Conservation (phyloP, 139 green algal species). For the Yamagishiella unicocca region DNA sequence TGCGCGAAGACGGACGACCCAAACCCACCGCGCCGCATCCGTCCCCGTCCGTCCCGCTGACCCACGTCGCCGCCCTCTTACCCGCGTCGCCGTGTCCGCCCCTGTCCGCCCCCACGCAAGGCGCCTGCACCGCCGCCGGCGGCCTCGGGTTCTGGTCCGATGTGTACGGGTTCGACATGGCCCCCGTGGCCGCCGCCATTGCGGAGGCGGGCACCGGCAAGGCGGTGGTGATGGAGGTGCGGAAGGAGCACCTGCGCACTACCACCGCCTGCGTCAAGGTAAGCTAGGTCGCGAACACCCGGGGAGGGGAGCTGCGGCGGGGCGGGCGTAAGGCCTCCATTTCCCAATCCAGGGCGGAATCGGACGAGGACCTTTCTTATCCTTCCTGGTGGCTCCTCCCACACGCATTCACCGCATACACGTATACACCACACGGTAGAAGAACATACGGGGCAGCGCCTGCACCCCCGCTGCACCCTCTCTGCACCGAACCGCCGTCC, state of each 20-base stretch:
- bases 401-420: too few relatives aligned
- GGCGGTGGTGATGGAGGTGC: constrained; percentile 75
- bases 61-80: not conserved
- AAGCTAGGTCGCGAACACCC: not conserved
- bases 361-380: too few relatives aligned
- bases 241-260: constrained; percentile 67
- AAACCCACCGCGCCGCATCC: not conserved
- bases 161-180: constrained; percentile 96
- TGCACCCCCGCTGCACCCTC: not conserved
- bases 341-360: too few relatives aligned
- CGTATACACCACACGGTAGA: too few relatives aligned
- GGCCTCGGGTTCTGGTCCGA: constrained; percentile 56
- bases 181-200: constrained; percentile 69
- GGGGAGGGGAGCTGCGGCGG: too few relatives aligned
- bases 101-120: not conserved
- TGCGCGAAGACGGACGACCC: not conserved
- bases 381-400: too few relatives aligned
- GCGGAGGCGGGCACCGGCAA: constrained; percentile 44
- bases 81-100: too few relatives aligned
- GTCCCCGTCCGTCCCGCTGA: not conserved
- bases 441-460: too few relatives aligned
- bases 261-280: constrained; percentile 45
- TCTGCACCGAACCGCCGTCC: too few relatives aligned
- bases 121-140: constrained; percentile 29
- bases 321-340: not conserved